Conservation (phyloP, 139 green algal genomes). For the Diplosphaera chodatii region DNA sequence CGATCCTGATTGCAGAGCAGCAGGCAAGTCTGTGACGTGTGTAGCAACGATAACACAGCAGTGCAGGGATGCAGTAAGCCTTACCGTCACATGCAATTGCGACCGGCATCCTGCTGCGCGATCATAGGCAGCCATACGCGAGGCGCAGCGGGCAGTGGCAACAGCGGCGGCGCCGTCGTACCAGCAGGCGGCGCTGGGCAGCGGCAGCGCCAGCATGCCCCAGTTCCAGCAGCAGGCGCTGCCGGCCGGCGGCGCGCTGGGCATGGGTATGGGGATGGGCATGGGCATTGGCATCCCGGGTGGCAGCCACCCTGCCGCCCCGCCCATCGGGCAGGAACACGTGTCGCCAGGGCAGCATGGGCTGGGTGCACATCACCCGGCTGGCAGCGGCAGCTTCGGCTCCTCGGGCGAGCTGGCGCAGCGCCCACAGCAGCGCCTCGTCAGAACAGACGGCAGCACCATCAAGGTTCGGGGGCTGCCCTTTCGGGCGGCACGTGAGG, state of each 20-base stretch:
- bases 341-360: not conserved
- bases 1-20: not conserved
- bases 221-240: too few relatives aligned
- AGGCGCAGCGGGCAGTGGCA: not conserved
- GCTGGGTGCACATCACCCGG: too few relatives aligned
- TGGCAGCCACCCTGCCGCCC: not conserved
- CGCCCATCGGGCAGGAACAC: not conserved
- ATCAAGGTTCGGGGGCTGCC: constrained; percentile 43
- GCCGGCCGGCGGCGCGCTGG: too few relatives aligned
- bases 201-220: not conserved
- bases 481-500: constrained; percentile 33
- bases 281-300: too few relatives aligned
- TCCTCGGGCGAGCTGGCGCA: not conserved
- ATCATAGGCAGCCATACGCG: not conserved
- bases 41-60: too few relatives aligned
- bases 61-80: too few relatives aligned
- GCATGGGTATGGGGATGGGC: not conserved
- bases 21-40: too few relatives aligned
- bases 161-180: not conserved
- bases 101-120: too few relatives aligned
- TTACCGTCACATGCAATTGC: too few relatives aligned
- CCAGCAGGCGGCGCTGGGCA: not conserved
- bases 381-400: too few relatives aligned
- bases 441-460: not conserved
- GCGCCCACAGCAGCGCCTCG: not conserved